A percentile compares a stretch with the other conserved stretches of the same genome.
phyloP scores from a whole-genome alignment of 208 protist genomes.

The Trichomonas tenax region DNA sequence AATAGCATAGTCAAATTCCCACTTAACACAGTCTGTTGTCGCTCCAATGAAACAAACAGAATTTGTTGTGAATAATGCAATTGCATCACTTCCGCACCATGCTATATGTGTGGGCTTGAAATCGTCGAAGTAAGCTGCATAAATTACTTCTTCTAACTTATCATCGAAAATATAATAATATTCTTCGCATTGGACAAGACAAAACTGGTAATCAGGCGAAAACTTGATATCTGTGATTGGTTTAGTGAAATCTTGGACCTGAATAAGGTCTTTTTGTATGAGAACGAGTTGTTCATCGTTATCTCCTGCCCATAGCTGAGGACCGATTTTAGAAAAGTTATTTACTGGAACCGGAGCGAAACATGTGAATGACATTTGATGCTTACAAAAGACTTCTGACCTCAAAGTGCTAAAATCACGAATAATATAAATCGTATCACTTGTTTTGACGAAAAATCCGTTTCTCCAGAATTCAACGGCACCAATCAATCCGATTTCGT shows the following conservation, averaged over 20 bases:
- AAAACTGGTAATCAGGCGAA: not conserved
- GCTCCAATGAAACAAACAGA: not conserved
- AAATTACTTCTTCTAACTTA: not conserved
- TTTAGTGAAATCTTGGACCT: not conserved
- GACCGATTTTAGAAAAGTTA: not conserved
- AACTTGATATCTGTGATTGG: not conserved
- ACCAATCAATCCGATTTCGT: not conserved
- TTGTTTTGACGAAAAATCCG: not conserved
- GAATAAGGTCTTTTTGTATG: not conserved
- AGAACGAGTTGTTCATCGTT: not conserved
- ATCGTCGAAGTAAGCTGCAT: not conserved
- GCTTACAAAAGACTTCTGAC: not conserved
- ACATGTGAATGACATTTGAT: not conserved
- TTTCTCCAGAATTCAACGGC: not conserved
- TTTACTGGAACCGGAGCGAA: not conserved
- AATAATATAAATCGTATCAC: not conserved
- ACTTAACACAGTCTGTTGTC: not conserved
- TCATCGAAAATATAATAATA: not conserved
- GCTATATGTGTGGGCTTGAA: not conserved
- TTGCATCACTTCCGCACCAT: not conserved
- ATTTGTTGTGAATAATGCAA: not conserved
- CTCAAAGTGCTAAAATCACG: not conserved
- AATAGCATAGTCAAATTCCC: not conserved
- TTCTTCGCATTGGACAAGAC: not conserved
- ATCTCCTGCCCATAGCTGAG: not conserved